Conservation (phyloP, 805 yeast genomes). For the Wickerhamomyces bovis region DNA sequence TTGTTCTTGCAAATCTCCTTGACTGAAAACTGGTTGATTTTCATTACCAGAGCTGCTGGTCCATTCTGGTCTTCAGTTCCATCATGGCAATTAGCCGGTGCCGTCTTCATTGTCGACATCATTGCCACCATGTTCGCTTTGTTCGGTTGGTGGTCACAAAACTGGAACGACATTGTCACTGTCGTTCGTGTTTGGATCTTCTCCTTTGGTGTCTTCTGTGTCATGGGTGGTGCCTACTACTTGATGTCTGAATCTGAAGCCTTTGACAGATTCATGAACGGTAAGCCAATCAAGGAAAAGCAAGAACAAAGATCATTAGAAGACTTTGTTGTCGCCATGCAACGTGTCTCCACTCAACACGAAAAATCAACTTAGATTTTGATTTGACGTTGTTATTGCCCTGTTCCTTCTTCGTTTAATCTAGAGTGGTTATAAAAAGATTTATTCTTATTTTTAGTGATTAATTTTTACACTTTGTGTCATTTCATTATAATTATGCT, state of each 20-base stretch:
- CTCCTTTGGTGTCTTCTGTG: conserved; percentile 96
- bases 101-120: conserved; percentile 84
- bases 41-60: conserved; percentile 95
- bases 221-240: conserved; percentile 95
- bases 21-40: conserved; percentile 96
- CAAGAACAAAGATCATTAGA: conserved; percentile 63
- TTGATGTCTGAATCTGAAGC: conserved; percentile 77
- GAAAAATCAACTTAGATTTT: conserved; percentile 59
- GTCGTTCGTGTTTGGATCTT: conserved; percentile 92
- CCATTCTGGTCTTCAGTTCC: conserved; percentile 97
- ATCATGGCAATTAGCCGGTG: conserved; percentile 96
- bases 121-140: conserved; percentile 87
- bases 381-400: conserved; percentile 1
- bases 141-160: conserved; percentile 98
- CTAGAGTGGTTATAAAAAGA: not conserved
- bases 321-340: conserved; percentile 82
- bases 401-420: conserved; percentile 3
- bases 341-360: conserved; percentile 85
- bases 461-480: conserved; percentile 1
- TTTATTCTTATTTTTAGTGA: conserved; percentile 2
- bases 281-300: conserved; percentile 58
- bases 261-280: conserved; percentile 81
- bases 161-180: conserved; percentile 94
- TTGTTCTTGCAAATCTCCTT: conserved; percentile 89
- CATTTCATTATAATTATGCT: not conserved